Conservation (phyloP, 2,329 filamentous ascomycete genomes). For the Cordyceps pruinosa region DNA sequence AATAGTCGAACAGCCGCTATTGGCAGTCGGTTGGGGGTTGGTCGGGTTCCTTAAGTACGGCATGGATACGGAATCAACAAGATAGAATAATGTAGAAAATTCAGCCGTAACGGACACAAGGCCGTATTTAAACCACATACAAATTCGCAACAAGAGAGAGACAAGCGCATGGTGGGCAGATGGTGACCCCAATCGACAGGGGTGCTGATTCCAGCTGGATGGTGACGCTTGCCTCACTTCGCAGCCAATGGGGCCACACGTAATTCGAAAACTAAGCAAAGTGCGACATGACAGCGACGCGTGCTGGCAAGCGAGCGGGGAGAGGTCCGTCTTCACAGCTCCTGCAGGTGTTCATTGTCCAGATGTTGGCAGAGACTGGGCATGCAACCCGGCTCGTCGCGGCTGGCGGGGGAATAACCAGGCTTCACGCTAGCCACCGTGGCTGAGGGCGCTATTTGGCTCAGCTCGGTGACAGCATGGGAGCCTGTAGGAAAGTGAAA, state of each 20-base stretch:
- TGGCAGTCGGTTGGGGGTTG: not conserved
- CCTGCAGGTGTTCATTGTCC: not conserved
- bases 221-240: conserved; percentile 7
- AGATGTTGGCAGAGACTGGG: not conserved
- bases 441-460: conserved; percentile 10
- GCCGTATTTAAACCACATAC: conserved; percentile 6
- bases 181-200: not conserved
- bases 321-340: not conserved
- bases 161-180: conserved; percentile 4
- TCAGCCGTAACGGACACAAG: conserved; percentile 3
- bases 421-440: conserved; percentile 10
- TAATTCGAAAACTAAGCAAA: not conserved
- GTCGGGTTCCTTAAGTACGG: conserved; percentile 1
- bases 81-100: conserved; percentile 1
- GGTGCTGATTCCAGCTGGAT: conserved; percentile 3
- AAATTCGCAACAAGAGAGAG: not conserved
- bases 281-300: not conserved
- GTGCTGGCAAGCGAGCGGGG: conserved; percentile 2
- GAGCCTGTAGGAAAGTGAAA: conserved; percentile 7
- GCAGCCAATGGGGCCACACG: not conserved
- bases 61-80: conserved; percentile 10
- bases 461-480: conserved; percentile 11
- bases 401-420: conserved; percentile 6
- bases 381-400: conserved; percentile 6
- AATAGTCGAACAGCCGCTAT: not conserved